Base-by-base conservation (phyloP, 2,329 filamentous ascomycete species). In the Eutypa lata region DNA sequence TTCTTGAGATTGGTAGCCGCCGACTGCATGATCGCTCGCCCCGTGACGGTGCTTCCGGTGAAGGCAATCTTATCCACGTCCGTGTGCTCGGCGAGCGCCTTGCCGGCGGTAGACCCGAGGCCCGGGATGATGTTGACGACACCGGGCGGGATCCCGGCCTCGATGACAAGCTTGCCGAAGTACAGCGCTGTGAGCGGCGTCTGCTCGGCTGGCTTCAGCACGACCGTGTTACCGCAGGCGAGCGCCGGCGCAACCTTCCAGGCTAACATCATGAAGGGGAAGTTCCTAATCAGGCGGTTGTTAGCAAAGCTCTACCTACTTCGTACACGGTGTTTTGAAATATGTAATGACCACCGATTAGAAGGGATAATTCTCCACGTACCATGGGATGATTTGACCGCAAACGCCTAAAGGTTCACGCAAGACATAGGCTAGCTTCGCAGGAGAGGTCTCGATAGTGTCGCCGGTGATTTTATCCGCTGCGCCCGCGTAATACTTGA, bases 21-120 rank as follows among this genome's bases (percentile, higher is more conserved):
- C 54, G 80, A 75, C 72, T 82, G 83, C 75, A 84, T 77, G 68
- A 84, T 82, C 58, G 75, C 71, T 57, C 80, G 76, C 50, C 79
- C 81, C 55, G 80, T 78, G 51, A 77, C 71, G 48, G 81, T 83
- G 40, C 79, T 82, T 52, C 81, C 81, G 55, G 81, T 84, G 70
- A 84, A 84, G 54, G 81, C 81, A 58, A 84, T 73, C 76, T 84
- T 84, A 73, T 83, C 80, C 56, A 84, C 69, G 61, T 80, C 79
- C 75, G 82, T 80, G 72, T 84, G 81, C 42, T 76, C 70, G 50
- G 80, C 71, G 54, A 84, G 74, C 57, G 81, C 80, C 37, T 83
- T 81, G 73, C 84, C 84, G 43, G 83, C 83, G 53, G 79, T 70
- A 71, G 81, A 84, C 53, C 84, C 84, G 69, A 86, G 81, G 57